Evolutionary conservation across 371 early-diverging fungal species (phyloP).

Genomic region (Mortierella polycephala): DNA sequence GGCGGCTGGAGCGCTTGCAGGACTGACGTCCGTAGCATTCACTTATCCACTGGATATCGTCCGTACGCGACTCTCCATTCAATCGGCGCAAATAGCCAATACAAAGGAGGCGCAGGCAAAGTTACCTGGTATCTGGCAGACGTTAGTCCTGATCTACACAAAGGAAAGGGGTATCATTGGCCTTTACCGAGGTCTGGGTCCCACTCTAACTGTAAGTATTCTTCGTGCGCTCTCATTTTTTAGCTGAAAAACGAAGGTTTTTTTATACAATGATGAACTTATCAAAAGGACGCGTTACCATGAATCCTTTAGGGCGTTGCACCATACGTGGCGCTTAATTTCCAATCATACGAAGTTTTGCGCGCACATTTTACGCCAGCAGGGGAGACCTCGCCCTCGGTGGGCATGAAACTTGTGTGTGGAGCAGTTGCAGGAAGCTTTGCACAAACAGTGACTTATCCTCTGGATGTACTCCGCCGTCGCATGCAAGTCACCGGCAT

Average conservation of each 20-base stretch:
- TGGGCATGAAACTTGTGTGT: slow-evolving; percentile 76
- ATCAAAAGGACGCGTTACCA: not conserved
- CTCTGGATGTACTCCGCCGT: slow-evolving; percentile 87
- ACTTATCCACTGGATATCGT: slow-evolving; percentile 93
- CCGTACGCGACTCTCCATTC: slow-evolving; percentile 85
- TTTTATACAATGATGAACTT: not conserved
- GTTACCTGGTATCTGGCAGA: slow-evolving; percentile 76
- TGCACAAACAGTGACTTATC: slow-evolving; percentile 92
- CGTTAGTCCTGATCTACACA: slow-evolving; percentile 72
- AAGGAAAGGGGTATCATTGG: slow-evolving; percentile 85
- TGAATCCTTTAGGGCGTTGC: slow-evolving; percentile 73
- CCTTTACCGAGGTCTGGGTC: slow-evolving; percentile 86
- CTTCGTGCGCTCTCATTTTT: not conserved
- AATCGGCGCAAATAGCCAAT: slow-evolving; percentile 65
- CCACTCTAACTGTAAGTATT: slow-evolving; percentile 79
- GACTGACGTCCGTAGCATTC: slow-evolving; percentile 82
- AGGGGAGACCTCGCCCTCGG: slow-evolving; percentile 69
- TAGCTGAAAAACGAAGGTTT: not conserved
- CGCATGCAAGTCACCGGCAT: slow-evolving; percentile 91
- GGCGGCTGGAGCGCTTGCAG: slow-evolving; percentile 86
- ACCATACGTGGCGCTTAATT: slow-evolving; percentile 88
- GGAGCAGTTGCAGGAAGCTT: slow-evolving; percentile 93
- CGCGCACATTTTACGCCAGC: slow-evolving; percentile 76
- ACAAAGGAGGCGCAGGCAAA: slow-evolving; percentile 55
- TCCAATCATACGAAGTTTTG: slow-evolving; percentile 86